A percentile compares a stretch with the other conserved stretches of the same genome.
phyloP scores from a whole-genome alignment of 768 basidiomycete species.

The Nevesoporus exiguus region DNA sequence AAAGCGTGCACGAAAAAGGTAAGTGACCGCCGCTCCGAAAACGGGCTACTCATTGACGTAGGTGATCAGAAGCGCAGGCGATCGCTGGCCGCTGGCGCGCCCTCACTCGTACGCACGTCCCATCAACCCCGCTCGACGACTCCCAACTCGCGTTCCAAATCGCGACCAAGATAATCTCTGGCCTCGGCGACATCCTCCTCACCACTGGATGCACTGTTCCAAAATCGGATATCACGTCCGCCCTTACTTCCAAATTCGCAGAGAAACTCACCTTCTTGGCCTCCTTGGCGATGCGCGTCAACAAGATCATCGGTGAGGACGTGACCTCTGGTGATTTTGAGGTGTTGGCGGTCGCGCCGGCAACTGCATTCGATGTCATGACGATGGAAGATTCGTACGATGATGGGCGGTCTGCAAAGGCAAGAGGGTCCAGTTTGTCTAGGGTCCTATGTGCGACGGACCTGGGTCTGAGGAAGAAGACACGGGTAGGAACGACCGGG shows the following conservation, averaged over 20 bases:
- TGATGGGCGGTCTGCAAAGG: constrained; percentile 18
- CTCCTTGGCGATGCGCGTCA: constrained; percentile 45
- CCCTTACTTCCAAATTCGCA: constrained; percentile 41
- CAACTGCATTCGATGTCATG: constrained; percentile 22
- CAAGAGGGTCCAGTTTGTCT: not conserved
- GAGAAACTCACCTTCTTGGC: constrained; percentile 42
- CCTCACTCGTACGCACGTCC: constrained; percentile 35
- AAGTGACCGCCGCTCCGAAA: constrained; percentile 6
- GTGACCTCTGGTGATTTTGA: constrained; percentile 33
- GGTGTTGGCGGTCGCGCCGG: constrained; percentile 26
- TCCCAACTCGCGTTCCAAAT: constrained; percentile 23
- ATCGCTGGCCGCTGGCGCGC: constrained; percentile 45
- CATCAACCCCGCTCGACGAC: constrained; percentile 21
- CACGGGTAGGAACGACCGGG: constrained; percentile 21
- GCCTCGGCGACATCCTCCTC: constrained; percentile 29
- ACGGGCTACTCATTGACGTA: not conserved
- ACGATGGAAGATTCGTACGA: constrained; percentile 34
- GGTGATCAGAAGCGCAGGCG: constrained; percentile 39
- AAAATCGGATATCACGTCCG: constrained; percentile 33
- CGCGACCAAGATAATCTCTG: constrained; percentile 22
- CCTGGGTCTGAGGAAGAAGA: constrained; percentile 34
- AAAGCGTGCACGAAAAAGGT: constrained; percentile 36
- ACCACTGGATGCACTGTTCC: constrained; percentile 23
- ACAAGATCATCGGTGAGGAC: constrained; percentile 34
- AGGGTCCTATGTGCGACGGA: constrained; percentile 38